Base-by-base conservation (phyloP, 2,329 filamentous ascomycete genomes). In the Aspergillus unguis region DNA sequence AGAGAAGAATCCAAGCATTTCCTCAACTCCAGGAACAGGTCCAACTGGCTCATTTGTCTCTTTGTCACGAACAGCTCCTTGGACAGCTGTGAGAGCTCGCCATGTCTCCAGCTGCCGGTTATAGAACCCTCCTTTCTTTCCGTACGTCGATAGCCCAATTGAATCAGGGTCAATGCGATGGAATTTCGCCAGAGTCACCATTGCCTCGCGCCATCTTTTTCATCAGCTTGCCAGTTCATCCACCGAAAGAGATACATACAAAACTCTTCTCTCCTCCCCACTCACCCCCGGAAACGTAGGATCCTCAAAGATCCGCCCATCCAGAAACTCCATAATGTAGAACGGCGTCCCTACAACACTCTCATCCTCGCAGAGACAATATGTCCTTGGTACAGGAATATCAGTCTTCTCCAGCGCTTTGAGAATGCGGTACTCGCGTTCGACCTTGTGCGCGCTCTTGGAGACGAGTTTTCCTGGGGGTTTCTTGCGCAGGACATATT, bases 301-400 rank as follows among this genome's bases (percentile, higher is more conserved):
- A 72, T 97, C 90, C 65, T 92, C 88, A 65, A 97, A 90, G 73
- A 96, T 95, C 64, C 94, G 85, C 25, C 94, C 94, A 66, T 95
- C 88, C 56, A 97, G 80, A 69, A 94, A 97, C 70, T 90, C 86
- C 94, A 99, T 97, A 66, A 97, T 86, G 75, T 99, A 97, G 72
- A 97, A 99, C 4, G 91, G 83, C 6, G 92, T 97, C 50, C 92
- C 92, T 58, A 97, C 79, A 36, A 97, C 79, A 52, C 72, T 75
- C 35, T 79, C 76, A 73, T 97, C 92, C 71, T 95, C 87, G 74
- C 92, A 99, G 17, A 97, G 81, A 65, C 86, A 87, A 70, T 90
- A 87, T 8, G 89, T 83, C 69, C 82, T 86, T 3, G 94, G 94
- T 0, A 96, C 90, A 0, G 92, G 89, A 5, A 97, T 90, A 67